phyloP scores from a whole-genome alignment of 2,329 filamentous ascomycete genomes.

The Hortaea sp. region DNA sequence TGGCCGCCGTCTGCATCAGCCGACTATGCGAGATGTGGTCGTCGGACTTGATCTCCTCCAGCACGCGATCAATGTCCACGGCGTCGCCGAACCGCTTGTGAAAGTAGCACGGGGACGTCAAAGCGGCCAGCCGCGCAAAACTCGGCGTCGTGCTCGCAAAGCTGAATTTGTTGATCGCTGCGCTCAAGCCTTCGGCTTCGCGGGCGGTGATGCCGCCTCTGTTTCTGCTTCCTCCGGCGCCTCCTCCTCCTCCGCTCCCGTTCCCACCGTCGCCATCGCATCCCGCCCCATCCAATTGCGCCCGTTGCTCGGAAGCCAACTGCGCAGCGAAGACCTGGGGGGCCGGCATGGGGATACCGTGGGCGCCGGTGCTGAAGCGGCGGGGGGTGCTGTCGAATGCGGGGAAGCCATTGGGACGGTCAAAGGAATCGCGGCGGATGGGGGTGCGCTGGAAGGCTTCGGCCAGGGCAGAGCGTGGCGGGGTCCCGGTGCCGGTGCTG shows the following conservation, averaged over 20 bases:
- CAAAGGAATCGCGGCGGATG: conserved; percentile 23
- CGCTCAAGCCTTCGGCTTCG: conserved; percentile 17
- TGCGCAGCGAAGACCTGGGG: conserved; percentile 22
- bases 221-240: too few species aligned
- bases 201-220: conserved; percentile 7
- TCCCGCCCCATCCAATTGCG: conserved; percentile 2
- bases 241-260: neutral
- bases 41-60: conserved; percentile 84
- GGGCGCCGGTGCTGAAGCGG: conserved; percentile 24
- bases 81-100: conserved; percentile 95
- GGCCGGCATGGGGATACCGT: conserved; percentile 22
- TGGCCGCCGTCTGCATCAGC: conserved; percentile 87
- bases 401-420: conserved; percentile 18
- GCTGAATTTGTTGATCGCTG: conserved; percentile 17
- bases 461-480: conserved; percentile 13
- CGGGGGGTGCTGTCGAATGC: conserved; percentile 20
- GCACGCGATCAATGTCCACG: conserved; percentile 85
- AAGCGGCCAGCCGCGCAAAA: conserved; percentile 45
- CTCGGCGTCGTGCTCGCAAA: conserved; percentile 19
- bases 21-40: conserved; percentile 89
- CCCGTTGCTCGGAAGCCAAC: conserved; percentile 14
- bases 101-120: conserved; percentile 94
- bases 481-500: neutral
- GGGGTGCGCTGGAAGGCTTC: conserved; percentile 19
- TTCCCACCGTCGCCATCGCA: neutral